phyloP scores from a whole-genome alignment of 371 early-diverging fungal genomes.

The Nosema muscidifuracis region DNA sequence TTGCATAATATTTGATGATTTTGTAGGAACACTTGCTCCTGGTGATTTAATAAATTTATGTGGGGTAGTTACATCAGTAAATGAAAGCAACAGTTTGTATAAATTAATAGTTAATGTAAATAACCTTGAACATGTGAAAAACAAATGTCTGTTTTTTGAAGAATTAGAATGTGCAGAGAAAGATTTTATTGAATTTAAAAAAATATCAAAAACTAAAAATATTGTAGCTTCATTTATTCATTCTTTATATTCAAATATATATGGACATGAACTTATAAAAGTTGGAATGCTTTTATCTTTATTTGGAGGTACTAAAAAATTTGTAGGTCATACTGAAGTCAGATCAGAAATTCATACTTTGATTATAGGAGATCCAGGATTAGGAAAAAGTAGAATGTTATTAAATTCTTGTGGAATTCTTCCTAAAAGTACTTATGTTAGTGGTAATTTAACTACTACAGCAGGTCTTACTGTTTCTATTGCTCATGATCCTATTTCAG shows the following conservation, averaged over 20 bases:
- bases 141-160: constrained; percentile 27
- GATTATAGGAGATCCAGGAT: constrained; percentile 66
- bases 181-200: constrained; percentile 43
- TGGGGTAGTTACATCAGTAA: constrained; percentile 55
- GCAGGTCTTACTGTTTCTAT: constrained; percentile 73
- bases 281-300: constrained; percentile 67
- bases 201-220: constrained; percentile 63
- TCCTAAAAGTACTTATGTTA: constrained; percentile 66
- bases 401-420: constrained; percentile 64
- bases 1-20: constrained; percentile 45
- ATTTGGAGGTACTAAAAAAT: constrained; percentile 66
- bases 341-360: constrained; percentile 60
- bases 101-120: constrained; percentile 52
- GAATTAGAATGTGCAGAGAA: not conserved
- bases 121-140: constrained; percentile 50
- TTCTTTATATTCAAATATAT: constrained; percentile 67
- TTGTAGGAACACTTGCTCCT: constrained; percentile 56
- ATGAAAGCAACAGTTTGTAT: constrained; percentile 45
- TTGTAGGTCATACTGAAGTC: constrained; percentile 16
- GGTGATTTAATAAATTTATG: constrained; percentile 57
- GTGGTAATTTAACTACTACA: constrained; percentile 68
- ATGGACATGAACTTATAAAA: constrained; percentile 69
- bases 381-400: constrained; percentile 68
- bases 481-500: constrained; percentile 68
- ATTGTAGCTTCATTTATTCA: constrained; percentile 64